These are phyloP conservation scores for Penicillium griseofulvum DNA, from an alignment of 2,329 filamentous ascomycete genomes.

Conservation along the genomic window DNA sequence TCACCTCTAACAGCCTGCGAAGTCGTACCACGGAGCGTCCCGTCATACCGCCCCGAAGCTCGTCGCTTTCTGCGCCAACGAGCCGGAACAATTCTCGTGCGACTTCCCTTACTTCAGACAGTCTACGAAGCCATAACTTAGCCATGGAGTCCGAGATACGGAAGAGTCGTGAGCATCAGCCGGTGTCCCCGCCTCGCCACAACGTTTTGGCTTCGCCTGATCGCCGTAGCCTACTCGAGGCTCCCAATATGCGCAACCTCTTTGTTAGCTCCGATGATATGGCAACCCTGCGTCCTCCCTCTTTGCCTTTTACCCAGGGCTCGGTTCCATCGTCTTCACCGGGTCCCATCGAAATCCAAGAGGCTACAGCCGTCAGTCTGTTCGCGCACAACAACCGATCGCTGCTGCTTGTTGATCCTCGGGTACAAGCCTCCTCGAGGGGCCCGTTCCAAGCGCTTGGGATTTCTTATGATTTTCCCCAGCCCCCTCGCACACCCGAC, in stretches of 20 bases:
- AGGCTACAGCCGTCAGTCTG: constrained; percentile 60
- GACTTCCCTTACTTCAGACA: constrained; percentile 47
- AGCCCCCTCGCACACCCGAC: constrained; percentile 29
- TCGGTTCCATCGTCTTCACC: constrained; percentile 51
- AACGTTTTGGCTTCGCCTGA: constrained; percentile 17
- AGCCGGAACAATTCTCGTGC: constrained; percentile 45
- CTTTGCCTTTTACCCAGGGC: constrained; percentile 48
- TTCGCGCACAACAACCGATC: constrained; percentile 64
- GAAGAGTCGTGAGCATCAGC: constrained; percentile 18
- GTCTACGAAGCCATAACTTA: constrained; percentile 35
- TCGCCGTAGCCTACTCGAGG: constrained; percentile 23
- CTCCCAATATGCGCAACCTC: constrained; percentile 37
- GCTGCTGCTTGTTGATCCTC: constrained; percentile 61
- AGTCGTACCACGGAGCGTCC: constrained; percentile 32
- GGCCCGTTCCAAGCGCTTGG: constrained; percentile 28
- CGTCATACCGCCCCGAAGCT: constrained; percentile 41
- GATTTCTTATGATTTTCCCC: constrained; percentile 9
- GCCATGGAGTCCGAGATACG: constrained; percentile 29
- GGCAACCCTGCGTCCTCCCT: constrained; percentile 47
- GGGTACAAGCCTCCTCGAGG: constrained; percentile 32
- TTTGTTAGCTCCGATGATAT: constrained; percentile 39
- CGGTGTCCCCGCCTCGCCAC: constrained; percentile 22
- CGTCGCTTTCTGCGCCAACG: constrained; percentile 49
- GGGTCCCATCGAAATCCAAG: constrained; percentile 56
- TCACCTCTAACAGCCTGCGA: constrained; percentile 44